phyloP scores from a whole-genome alignment of 2,329 filamentous ascomycete genomes.

The Gaeumannomyces tritici region DNA sequence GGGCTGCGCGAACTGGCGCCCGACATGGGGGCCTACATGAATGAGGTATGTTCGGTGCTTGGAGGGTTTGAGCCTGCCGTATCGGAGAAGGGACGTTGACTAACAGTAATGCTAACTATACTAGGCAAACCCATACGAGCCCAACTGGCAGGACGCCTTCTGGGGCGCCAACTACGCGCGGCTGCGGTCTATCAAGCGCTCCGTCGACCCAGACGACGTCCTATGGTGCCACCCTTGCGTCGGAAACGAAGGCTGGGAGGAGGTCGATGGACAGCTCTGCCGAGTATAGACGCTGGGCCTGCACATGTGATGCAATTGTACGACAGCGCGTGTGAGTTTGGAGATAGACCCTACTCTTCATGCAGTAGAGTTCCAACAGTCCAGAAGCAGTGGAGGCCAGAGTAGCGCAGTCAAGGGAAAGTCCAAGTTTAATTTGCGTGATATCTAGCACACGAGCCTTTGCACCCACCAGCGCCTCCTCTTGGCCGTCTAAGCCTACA shows the following conservation, averaged over 20 bases:
- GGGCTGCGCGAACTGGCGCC: constrained; percentile 18
- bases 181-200: constrained; percentile 23
- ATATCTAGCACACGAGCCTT: too few species aligned
- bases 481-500: neutral
- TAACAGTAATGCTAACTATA: neutral
- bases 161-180: constrained; percentile 23
- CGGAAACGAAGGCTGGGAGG: constrained; percentile 19
- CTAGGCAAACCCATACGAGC: constrained; percentile 10
- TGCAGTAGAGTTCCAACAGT: too few species aligned
- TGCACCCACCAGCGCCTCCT: too few species aligned
- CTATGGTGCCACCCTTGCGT: constrained; percentile 29
- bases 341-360: too few species aligned
- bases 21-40: constrained; percentile 11
- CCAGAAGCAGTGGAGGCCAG: too few species aligned
- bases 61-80: too few species aligned
- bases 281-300: constrained; percentile 5
- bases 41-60: constrained; percentile 8
- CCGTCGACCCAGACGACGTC: constrained; percentile 26
- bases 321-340: too few species aligned
- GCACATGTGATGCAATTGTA: neutral
- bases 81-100: neutral
- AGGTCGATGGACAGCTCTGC: constrained; percentile 10
- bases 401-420: too few species aligned
- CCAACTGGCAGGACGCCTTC: constrained; percentile 14
- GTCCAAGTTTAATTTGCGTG: too few species aligned